Conservation (phyloP, 2,329 filamentous ascomycete species). For the Lachnellula suecica region DNA sequence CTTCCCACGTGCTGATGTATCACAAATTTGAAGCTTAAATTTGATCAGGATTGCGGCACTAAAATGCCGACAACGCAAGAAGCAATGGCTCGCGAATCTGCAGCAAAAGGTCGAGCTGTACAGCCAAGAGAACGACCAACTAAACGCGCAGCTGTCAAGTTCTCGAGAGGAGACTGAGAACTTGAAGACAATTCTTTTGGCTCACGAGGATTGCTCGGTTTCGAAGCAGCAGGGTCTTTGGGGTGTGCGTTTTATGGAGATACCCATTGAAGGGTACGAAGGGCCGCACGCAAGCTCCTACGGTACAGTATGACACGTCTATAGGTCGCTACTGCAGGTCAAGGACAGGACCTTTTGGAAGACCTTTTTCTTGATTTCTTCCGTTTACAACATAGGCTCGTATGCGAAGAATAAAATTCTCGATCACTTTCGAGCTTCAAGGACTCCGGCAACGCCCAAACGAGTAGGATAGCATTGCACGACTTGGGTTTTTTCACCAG, state of each 20-base stretch:
- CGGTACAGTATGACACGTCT: too few species aligned
- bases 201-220: slow-evolving; percentile 94
- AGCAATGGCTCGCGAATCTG: slow-evolving; percentile 95
- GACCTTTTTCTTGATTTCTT: too few species aligned
- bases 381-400: too few species aligned
- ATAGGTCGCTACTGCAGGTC: too few species aligned
- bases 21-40: slow-evolving; percentile 19
- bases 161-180: slow-evolving; percentile 92
- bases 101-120: slow-evolving; percentile 94
- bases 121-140: slow-evolving; percentile 84
- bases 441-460: too few species aligned
- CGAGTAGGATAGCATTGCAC: too few species aligned
- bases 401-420: too few species aligned
- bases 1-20: background rate
- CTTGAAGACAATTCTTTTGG: slow-evolving; percentile 86
- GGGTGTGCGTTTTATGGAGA: slow-evolving; percentile 45
- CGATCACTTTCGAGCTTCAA: too few species aligned
- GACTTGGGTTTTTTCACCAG: too few species aligned
- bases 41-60: slow-evolving; percentile 83
- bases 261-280: slow-evolving; percentile 30
- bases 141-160: slow-evolving; percentile 79
- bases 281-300: slow-evolving; percentile 27
- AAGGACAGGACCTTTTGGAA: too few species aligned
- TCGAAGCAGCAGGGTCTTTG: slow-evolving; percentile 75
- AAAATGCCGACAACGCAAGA: slow-evolving; percentile 97